These are phyloP conservation scores for Phytopythium vexans DNA, from an alignment of 352 stramenopile genomes.

Conservation along the genomic window DNA sequence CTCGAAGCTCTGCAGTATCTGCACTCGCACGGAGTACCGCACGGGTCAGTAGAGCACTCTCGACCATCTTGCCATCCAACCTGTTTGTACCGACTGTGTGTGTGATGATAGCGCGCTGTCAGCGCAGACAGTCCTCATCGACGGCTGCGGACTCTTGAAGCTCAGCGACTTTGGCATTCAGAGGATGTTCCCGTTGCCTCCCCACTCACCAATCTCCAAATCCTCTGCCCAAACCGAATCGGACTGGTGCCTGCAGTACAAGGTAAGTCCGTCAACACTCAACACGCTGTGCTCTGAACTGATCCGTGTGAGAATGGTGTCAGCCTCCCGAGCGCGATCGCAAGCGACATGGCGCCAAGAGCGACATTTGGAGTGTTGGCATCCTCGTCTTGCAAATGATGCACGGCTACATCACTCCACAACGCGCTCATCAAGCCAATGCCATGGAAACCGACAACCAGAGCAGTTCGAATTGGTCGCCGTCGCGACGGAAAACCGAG, in stretches of 20 bases:
- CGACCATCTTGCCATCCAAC: background rate
- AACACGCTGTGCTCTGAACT: background rate
- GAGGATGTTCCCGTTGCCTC: background rate
- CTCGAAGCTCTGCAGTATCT: constrained; percentile 49
- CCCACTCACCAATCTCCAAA: constrained; percentile 1
- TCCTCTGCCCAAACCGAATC: background rate
- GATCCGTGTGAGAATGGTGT: background rate
- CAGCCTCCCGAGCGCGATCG: constrained; percentile 27
- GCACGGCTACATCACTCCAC: constrained; percentile 4
- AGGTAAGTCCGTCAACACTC: constrained; percentile 1
- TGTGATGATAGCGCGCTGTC: constrained; percentile 25
- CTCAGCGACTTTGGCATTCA: constrained; percentile 49
- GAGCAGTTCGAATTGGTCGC: constrained; percentile 5
- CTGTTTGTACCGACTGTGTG: background rate
- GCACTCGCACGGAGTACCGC: constrained; percentile 35
- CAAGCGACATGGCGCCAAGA: constrained; percentile 19
- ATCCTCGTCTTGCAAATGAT: constrained; percentile 57
- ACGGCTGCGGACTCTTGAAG: constrained; percentile 55
- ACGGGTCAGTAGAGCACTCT: constrained; percentile 28
- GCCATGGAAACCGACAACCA: background rate
- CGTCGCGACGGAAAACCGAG: constrained; percentile 1
- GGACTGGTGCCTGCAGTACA: constrained; percentile 24
- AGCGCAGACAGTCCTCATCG: constrained; percentile 50
- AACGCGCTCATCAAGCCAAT: constrained; percentile 14
- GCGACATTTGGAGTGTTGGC: constrained; percentile 56